Base-by-base conservation (phyloP, 768 basidiomycete genomes). In the Pulveroboletus sp. region DNA sequence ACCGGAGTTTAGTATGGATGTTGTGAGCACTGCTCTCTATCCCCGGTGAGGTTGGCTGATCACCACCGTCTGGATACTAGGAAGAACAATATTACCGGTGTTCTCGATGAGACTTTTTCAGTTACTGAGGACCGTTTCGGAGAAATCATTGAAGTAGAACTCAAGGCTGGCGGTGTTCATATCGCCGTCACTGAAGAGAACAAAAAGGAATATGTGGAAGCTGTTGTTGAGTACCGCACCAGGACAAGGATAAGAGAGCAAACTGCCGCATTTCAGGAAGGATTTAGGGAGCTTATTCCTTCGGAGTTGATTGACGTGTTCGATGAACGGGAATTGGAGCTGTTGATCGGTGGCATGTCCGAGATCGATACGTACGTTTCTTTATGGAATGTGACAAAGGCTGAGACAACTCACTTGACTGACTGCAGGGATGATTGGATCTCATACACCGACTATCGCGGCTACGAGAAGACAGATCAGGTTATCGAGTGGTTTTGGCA, bases 401-500 rank as follows among this genome's bases (percentile, higher is more conserved):
- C 32, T 8, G 35, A 30, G 35, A 26, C 14, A 33, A 39, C 46
- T 55, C 39, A 56, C 30, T 24, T 32, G 24, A 41, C 37, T 32
- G 44, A 18, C 38, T 21, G 3, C 42, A 84, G 83, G 72, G 89
- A 93, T 58, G 90, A 93, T 61, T 93, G 92, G 92, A 88, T 84
- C 58, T 91, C 92, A 62, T 91, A 89, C 69, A 95, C 93, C 17
- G 93, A 94, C 63, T 94, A 94, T 65, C 84, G 90, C 46, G 85
- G 87, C 5, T 91, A 89, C 62, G 83, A 86, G 61, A 88, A 87
- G 73, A 85, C 82, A 4, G 89, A 91, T 62, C 83, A 89, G 63
- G 86, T 89, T 52, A 90, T 94, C 55, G 86, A 90, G 61, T 94
- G 93, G 93, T 95, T 95, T 76, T 94, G 93, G 93, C 83, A 93